These are phyloP conservation scores for Aspergillus baeticus DNA, from an alignment of 495 filamentous ascomycete species.

Conservation along the genomic window DNA sequence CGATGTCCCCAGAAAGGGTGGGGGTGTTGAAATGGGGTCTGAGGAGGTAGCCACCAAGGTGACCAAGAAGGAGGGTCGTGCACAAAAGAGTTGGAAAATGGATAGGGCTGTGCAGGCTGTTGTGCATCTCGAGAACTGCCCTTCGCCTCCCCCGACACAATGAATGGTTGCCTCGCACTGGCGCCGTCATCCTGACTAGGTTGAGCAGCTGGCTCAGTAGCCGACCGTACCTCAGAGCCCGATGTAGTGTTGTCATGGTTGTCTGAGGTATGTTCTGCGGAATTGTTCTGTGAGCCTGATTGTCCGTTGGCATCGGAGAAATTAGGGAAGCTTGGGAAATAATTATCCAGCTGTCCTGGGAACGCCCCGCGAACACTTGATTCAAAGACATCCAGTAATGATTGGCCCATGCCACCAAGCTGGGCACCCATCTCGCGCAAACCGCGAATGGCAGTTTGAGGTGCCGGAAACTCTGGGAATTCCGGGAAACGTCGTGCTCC, in stretches of 20 bases:
- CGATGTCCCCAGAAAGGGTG: not conserved
- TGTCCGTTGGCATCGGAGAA: not conserved
- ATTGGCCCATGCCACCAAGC: conserved; percentile 44
- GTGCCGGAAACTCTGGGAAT: conserved; percentile 37
- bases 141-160: no score
- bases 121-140: no score
- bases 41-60: conserved; percentile 14
- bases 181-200: not conserved
- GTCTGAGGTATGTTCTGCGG: not conserved
- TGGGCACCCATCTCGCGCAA: conserved; percentile 45
- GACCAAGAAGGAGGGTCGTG: not conserved
- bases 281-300: not conserved
- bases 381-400: conserved; percentile 41
- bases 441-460: conserved; percentile 41
- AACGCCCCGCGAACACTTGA: conserved; percentile 30
- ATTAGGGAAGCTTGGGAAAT: not conserved
- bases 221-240: not conserved
- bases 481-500: conserved; percentile 36
- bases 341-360: conserved; percentile 5
- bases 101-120: not conserved
- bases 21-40: not conserved
- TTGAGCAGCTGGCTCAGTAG: not conserved
- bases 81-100: not conserved
- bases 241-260: not conserved
- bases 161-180: not conserved